Percentiles rank a stretch among this genome's conserved stretches.
Conservation (phyloP, 192 early-diverging fungal species). For the Entomortierella beljakovae region DNA sequence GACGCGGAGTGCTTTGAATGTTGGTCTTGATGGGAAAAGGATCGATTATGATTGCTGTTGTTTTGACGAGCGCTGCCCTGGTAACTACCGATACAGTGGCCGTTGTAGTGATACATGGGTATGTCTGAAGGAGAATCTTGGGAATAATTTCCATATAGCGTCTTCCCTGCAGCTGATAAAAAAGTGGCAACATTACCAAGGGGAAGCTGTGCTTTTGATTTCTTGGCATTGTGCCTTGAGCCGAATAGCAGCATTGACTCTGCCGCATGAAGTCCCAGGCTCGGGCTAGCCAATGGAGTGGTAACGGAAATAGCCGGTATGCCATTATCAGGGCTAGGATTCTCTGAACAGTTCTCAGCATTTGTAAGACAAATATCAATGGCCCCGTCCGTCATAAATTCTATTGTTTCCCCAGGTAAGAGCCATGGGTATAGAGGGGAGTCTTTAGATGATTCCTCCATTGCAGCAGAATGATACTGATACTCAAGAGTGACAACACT, state of each 20-base stretch:
- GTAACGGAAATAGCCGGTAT: not conserved
- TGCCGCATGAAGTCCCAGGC: not conserved
- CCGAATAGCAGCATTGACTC: not conserved
- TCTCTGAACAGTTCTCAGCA: not conserved
- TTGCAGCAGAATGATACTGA: too few species aligned
- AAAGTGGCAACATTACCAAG: not conserved
- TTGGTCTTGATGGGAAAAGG: conserved; percentile 4
- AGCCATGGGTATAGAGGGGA: not conserved
- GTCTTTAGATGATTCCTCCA: too few species aligned
- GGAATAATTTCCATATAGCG: not conserved
- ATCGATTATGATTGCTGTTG: not conserved
- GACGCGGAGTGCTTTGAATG: not conserved
- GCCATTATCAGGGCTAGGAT: not conserved
- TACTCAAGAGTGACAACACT: not conserved
- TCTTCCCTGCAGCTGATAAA: conserved; percentile 1
- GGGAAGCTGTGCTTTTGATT: not conserved
- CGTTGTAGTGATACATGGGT: not conserved
- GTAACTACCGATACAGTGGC: not conserved
- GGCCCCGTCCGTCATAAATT: not conserved
- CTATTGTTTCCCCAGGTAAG: conserved; percentile 5
- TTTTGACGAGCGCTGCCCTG: not conserved
- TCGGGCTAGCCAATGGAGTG: not conserved
- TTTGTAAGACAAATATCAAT: conserved; percentile 1
- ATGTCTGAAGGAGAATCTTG: not conserved
- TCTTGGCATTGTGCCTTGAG: not conserved